phyloP scores from a whole-genome alignment of 495 filamentous ascomycete genomes.

The Venustampulla echinocandica region DNA sequence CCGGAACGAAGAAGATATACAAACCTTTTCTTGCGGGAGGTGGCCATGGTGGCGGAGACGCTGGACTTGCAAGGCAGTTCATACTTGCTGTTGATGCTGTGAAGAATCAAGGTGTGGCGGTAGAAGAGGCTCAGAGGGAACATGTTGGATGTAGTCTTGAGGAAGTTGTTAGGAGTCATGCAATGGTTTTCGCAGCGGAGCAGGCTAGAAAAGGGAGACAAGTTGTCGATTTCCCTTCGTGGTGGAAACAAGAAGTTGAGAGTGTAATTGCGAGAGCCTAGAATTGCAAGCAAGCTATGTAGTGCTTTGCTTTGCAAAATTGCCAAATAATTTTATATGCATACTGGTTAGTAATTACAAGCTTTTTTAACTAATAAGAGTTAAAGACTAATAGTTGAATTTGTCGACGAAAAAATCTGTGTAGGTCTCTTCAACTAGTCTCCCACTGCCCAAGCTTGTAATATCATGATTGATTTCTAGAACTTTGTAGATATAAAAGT shows the following conservation, averaged over 20 bases:
- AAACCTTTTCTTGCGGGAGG: conserved; percentile 42
- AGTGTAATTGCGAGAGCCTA: not conserved
- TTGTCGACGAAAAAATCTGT: too few relatives aligned
- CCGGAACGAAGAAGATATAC: conserved; percentile 43
- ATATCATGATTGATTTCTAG: too few relatives aligned
- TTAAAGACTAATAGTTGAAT: too few relatives aligned
- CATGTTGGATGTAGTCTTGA: conserved; percentile 75
- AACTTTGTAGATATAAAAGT: too few relatives aligned
- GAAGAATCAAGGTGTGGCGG: conserved; percentile 55
- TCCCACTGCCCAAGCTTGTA: too few relatives aligned
- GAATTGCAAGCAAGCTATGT: too few relatives aligned
- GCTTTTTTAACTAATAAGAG: too few relatives aligned
- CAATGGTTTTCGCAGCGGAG: conserved; percentile 90
- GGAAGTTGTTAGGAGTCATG: conserved; percentile 81
- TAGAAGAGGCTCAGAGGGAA: conserved; percentile 62
- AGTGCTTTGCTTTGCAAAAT: too few relatives aligned
- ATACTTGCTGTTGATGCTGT: conserved; percentile 73
- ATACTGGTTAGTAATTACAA: too few relatives aligned
- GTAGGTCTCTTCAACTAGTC: too few relatives aligned
- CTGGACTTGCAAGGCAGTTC: conserved; percentile 71
- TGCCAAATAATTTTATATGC: too few relatives aligned
- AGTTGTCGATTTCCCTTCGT: conserved; percentile 42
- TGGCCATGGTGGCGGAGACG: conserved; percentile 83
- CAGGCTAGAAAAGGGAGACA: conserved; percentile 62
- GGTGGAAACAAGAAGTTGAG: not conserved